A percentile compares a stretch with the other conserved stretches of the same genome.
phyloP scores from a whole-genome alignment of 2,329 filamentous ascomycete species.

The Epichloe sylvatica region DNA sequence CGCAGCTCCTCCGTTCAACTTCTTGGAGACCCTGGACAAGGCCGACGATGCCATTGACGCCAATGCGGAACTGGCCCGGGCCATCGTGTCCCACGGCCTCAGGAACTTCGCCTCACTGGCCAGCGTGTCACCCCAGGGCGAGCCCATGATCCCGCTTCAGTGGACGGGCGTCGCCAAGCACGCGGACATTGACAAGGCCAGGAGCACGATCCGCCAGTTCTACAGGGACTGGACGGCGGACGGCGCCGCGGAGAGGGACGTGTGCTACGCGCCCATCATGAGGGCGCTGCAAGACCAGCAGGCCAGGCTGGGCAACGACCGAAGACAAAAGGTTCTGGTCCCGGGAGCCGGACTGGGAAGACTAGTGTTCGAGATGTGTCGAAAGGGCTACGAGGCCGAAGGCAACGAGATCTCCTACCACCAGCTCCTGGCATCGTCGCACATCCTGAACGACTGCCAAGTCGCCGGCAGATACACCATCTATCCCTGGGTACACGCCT shows the following conservation, averaged over 20 bases:
- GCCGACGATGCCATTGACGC: conserved; percentile 79
- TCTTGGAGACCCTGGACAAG: conserved; percentile 61
- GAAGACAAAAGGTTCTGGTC: conserved; percentile 55
- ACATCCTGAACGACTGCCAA: conserved; percentile 56
- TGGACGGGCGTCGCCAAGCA: conserved; percentile 61
- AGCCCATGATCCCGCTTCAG: conserved; percentile 37
- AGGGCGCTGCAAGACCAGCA: conserved; percentile 43
- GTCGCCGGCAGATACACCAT: conserved; percentile 52
- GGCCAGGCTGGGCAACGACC: conserved; percentile 14
- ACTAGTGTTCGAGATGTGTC: conserved; percentile 75
- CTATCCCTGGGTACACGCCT: conserved; percentile 74
- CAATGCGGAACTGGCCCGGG: conserved; percentile 71
- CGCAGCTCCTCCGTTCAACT: conserved; percentile 65
- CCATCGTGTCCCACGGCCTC: conserved; percentile 59
- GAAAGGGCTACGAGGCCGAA: conserved; percentile 58
- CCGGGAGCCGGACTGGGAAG: conserved; percentile 83
- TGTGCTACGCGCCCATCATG: conserved; percentile 64
- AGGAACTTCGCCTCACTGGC: conserved; percentile 47
- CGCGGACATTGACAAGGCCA: conserved; percentile 74
- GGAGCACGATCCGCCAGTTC: conserved; percentile 84
- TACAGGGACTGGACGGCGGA: conserved; percentile 88
- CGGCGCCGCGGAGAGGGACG: conserved; percentile 58
- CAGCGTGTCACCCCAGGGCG: conserved; percentile 22
- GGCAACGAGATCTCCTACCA: conserved; percentile 97
- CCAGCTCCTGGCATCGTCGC: conserved; percentile 73